Percentiles rank a stretch among this genome's conserved stretches.
Conservation (phyloP, 1,284 basidiomycete genomes). For the Laetiporus sulphureus region DNA sequence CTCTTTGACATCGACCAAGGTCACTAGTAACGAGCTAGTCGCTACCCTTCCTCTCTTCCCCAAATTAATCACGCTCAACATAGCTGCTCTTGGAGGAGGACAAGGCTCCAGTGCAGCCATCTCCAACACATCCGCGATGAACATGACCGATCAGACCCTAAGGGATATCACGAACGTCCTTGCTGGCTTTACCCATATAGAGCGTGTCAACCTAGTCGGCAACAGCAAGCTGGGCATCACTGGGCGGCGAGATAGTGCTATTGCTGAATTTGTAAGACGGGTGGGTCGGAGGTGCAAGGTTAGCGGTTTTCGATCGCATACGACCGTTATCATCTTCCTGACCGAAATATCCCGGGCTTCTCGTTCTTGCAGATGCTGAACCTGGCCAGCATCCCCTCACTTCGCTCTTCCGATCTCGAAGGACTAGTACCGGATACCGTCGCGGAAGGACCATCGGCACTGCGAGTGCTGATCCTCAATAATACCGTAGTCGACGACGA, state of each 20-base stretch:
- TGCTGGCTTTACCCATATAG: constrained; percentile 30
- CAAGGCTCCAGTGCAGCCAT: constrained; percentile 39
- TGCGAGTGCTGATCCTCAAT: constrained; percentile 50
- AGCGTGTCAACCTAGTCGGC: constrained; percentile 52
- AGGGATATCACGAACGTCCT: constrained; percentile 37
- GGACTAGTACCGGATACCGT: constrained; percentile 35
- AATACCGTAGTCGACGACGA: constrained; percentile 57
- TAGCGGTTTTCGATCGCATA: neutral
- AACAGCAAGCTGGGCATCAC: constrained; percentile 51
- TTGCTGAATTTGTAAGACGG: constrained; percentile 40
- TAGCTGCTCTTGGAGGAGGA: constrained; percentile 55
- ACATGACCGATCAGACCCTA: constrained; percentile 48
- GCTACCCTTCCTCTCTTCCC: constrained; percentile 33
- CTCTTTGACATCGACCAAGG: constrained; percentile 49
- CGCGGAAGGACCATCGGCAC: constrained; percentile 26
- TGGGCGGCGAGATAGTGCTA: constrained; percentile 28
- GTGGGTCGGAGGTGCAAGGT: constrained; percentile 61
- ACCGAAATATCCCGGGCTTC: too few species aligned
- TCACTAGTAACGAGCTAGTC: constrained; percentile 36
- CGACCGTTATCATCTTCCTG: neutral
- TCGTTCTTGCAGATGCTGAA: constrained; percentile 38
- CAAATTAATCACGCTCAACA: constrained; percentile 39
- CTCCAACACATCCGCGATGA: constrained; percentile 43
- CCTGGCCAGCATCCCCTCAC: constrained; percentile 42
- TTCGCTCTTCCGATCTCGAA: constrained; percentile 47